A percentile compares a stretch with the other conserved stretches of the same genome.
phyloP scores from a whole-genome alignment of 2,329 filamentous ascomycete species.

The Alternaria atra region DNA sequence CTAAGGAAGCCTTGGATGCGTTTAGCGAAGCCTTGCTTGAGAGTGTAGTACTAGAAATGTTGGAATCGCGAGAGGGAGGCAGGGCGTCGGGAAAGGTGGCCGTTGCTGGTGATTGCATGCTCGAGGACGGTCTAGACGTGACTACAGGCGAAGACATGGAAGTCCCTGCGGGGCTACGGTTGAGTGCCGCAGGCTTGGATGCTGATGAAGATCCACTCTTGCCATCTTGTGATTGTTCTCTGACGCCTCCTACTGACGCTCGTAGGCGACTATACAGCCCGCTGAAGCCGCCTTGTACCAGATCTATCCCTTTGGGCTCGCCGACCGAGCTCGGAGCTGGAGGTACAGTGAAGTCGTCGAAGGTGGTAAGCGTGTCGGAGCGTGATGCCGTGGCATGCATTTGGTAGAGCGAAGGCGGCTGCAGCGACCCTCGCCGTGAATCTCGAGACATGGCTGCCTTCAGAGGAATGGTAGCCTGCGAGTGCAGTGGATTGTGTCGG shows the following conservation, averaged over 20 bases:
- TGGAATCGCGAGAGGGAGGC: constrained; percentile 48
- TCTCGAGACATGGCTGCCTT: constrained; percentile 38
- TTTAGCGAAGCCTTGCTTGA: constrained; percentile 45
- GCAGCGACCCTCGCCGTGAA: constrained; percentile 32
- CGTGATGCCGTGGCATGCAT: constrained; percentile 91
- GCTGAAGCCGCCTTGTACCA: constrained; percentile 85
- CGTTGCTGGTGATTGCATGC: constrained; percentile 51
- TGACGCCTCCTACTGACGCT: constrained; percentile 78
- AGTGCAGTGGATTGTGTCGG: constrained; percentile 5
- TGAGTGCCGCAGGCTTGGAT: constrained; percentile 21
- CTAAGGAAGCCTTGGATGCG: constrained; percentile 5
- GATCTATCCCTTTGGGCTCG: constrained; percentile 77
- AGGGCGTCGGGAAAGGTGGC: constrained; percentile 47
- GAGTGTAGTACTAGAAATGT: constrained; percentile 37
- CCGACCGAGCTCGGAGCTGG: constrained; percentile 65
- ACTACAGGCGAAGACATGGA: constrained; percentile 49
- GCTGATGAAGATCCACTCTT: constrained; percentile 23
- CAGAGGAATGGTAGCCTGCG: background rate
- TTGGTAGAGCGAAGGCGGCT: constrained; percentile 68
- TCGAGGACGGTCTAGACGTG: constrained; percentile 47
- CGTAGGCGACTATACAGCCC: constrained; percentile 87
- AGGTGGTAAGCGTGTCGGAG: constrained; percentile 85
- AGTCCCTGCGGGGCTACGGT: constrained; percentile 38
- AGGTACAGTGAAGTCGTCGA: constrained; percentile 86
- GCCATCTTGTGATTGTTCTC: constrained; percentile 55